phyloP scores from a whole-genome alignment of 2,329 filamentous ascomycete genomes.

The Nigrospora sphaerica region DNA sequence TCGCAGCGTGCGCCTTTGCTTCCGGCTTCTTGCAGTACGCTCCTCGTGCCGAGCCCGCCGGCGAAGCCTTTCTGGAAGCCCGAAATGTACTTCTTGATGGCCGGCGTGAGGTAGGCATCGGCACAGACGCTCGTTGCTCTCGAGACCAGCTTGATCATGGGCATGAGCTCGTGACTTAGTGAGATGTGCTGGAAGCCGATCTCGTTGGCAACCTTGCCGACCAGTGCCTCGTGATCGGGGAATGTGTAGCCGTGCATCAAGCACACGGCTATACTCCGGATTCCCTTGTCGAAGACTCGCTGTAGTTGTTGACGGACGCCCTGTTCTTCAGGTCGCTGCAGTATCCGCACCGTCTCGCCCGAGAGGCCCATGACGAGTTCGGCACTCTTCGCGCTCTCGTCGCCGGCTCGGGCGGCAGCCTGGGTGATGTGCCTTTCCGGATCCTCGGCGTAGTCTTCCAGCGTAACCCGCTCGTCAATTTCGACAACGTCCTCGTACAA shows the following conservation, averaged over 20 bases:
- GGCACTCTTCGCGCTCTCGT: conserved; percentile 35
- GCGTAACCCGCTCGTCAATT: conserved; percentile 80
- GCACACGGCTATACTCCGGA: conserved; percentile 80
- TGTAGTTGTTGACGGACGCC: conserved; percentile 55
- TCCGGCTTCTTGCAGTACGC: conserved; percentile 59
- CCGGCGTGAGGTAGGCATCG: conserved; percentile 73
- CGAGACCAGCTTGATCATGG: conserved; percentile 81
- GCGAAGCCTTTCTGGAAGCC: conserved; percentile 77
- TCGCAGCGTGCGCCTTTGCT: conserved; percentile 73
- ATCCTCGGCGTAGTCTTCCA: conserved; percentile 90
- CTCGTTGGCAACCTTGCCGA: conserved; percentile 69
- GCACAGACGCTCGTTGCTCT: conserved; percentile 71
- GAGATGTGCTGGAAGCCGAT: conserved; percentile 82
- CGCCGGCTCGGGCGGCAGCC: conserved; percentile 46
- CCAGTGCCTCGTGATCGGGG: conserved; percentile 72
- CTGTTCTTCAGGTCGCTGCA: conserved; percentile 52
- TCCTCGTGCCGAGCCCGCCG: conserved; percentile 70
- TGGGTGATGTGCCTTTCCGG: conserved; percentile 53
- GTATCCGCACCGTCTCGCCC: conserved; percentile 66
- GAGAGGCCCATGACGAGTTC: conserved; percentile 65
- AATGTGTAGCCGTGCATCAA: conserved; percentile 92
- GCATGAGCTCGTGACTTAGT: conserved; percentile 74
- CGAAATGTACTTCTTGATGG: conserved; percentile 66
- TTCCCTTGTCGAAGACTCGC: conserved; percentile 60
- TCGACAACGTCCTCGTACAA: conserved; percentile 83